Conservation (phyloP, 495 filamentous ascomycete species). For the Geopyxis carbonaria region DNA sequence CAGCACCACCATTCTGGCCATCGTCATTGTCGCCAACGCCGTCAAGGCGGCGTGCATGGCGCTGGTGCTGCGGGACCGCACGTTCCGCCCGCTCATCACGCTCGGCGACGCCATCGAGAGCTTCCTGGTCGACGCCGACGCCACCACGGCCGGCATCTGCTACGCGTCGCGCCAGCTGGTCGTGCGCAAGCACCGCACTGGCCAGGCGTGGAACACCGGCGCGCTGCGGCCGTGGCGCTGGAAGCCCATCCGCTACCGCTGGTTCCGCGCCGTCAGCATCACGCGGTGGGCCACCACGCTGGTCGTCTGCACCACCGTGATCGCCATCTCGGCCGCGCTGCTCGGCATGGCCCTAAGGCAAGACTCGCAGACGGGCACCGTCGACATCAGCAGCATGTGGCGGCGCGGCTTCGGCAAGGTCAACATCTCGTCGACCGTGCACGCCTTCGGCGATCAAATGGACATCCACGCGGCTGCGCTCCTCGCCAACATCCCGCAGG, state of each 20-base stretch:
- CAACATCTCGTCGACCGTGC: neutral
- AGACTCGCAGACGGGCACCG: neutral
- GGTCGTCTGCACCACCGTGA: neutral
- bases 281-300: neutral
- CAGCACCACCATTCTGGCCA: constrained; percentile 27
- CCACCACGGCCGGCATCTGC: constrained; percentile 26
- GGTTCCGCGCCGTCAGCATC: constrained; percentile 1
- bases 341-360: neutral
- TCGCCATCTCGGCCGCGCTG: constrained; percentile 1
- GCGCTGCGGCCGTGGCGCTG: neutral
- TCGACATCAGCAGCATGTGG: neutral
- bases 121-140: constrained; percentile 32
- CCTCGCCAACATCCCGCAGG: constrained; percentile 27
- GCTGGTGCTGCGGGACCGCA: constrained; percentile 13
- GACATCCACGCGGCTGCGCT: neutral
- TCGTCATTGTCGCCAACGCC: constrained; percentile 29
- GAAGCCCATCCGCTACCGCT: neutral
- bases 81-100: constrained; percentile 27
- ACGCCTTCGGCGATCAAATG: neutral
- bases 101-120: constrained; percentile 36
- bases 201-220: neutral
- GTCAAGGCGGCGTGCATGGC: constrained; percentile 30
- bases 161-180: constrained; percentile 9
- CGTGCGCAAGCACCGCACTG: neutral
- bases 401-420: constrained; percentile 2